Evolutionary conservation across 2,329 filamentous ascomycete genomes (phyloP).

Genomic region (Microdochium bolleyi): DNA sequence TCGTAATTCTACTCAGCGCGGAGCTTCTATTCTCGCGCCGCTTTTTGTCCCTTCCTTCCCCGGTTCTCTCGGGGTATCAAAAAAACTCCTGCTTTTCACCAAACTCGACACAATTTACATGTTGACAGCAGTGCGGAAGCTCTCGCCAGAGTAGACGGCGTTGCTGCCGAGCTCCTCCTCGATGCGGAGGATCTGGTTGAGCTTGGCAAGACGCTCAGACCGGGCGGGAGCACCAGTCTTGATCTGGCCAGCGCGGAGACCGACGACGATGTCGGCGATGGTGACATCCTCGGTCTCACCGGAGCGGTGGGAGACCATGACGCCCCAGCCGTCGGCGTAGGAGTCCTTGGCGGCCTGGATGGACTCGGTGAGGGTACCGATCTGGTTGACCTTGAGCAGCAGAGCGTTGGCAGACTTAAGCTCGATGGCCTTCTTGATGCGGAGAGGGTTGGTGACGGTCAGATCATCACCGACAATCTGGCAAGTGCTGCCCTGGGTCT

Average conservation of each 20-base stretch:
- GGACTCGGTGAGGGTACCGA: conserved; percentile 95
- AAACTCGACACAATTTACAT: conserved; percentile 48
- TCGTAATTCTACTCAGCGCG: background rate
- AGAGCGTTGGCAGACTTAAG: conserved; percentile 98
- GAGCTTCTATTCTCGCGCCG: background rate
- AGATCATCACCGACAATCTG: conserved; percentile 98
- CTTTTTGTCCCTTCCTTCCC: background rate
- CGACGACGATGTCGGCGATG: conserved; percentile 95
- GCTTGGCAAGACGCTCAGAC: conserved; percentile 97
- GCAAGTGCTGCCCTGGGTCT: conserved; percentile 74
- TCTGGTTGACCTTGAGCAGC: conserved; percentile 99
- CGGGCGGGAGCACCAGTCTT: conserved; percentile 96
- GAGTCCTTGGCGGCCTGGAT: conserved; percentile 99
- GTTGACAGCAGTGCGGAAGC: conserved; percentile 88
- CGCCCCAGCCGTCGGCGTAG: conserved; percentile 90
- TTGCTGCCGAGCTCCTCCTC: conserved; percentile 96
- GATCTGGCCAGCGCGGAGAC: conserved; percentile 95
- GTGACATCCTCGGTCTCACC: conserved; percentile 99
- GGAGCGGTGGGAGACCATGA: conserved; percentile 99
- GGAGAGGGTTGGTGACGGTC: conserved; percentile 97
- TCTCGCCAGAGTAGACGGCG: conserved; percentile 83
- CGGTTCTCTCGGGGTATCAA: background rate
- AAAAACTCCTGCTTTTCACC: background rate
- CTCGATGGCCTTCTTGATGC: conserved; percentile 99
- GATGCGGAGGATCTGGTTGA: conserved; percentile 99